Conservation (phyloP, 2,329 filamentous ascomycete genomes). For the Neoascochyta sp. region DNA sequence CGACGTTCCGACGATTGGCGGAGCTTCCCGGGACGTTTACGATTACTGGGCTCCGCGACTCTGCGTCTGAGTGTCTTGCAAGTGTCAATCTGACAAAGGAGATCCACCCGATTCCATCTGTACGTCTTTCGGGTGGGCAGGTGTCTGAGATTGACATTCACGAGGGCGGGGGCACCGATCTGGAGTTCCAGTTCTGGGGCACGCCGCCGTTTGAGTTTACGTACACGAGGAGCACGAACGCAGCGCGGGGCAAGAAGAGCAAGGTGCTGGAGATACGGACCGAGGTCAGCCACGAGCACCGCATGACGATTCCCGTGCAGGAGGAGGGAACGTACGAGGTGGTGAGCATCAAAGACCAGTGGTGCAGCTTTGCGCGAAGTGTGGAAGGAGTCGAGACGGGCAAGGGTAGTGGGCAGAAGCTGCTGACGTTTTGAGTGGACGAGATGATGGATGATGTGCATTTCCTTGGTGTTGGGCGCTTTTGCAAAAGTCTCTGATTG, state of each 20-base stretch:
- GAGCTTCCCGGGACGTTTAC: slow-evolving; percentile 85
- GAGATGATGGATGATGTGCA: slow-evolving; percentile 4
- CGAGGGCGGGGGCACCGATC: slow-evolving; percentile 90
- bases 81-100: slow-evolving; percentile 72
- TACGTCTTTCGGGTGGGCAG: slow-evolving; percentile 80
- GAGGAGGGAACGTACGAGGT: slow-evolving; percentile 98
- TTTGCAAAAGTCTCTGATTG: no score
- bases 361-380: slow-evolving; percentile 80
- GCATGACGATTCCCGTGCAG: slow-evolving; percentile 76
- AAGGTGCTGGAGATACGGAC: slow-evolving; percentile 83
- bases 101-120: slow-evolving; percentile 89
- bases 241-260: slow-evolving; percentile 58
- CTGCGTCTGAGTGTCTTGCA: slow-evolving; percentile 81
- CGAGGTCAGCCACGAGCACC: slow-evolving; percentile 76
- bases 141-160: slow-evolving; percentile 87
- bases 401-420: slow-evolving; percentile 36
- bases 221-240: slow-evolving; percentile 86
- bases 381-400: slow-evolving; percentile 44
- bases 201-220: slow-evolving; percentile 97
- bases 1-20: slow-evolving; percentile 87
- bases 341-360: slow-evolving; percentile 89
- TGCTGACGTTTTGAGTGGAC: slow-evolving; percentile 35
- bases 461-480: slow-evolving; percentile 13
- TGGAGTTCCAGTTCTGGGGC: slow-evolving; percentile 92
- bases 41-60: slow-evolving; percentile 83